Percentiles rank a stretch among this genome's conserved stretches.
phyloP scores from a whole-genome alignment of 164 flowering plant genomes.

The Platanus orientalis region DNA sequence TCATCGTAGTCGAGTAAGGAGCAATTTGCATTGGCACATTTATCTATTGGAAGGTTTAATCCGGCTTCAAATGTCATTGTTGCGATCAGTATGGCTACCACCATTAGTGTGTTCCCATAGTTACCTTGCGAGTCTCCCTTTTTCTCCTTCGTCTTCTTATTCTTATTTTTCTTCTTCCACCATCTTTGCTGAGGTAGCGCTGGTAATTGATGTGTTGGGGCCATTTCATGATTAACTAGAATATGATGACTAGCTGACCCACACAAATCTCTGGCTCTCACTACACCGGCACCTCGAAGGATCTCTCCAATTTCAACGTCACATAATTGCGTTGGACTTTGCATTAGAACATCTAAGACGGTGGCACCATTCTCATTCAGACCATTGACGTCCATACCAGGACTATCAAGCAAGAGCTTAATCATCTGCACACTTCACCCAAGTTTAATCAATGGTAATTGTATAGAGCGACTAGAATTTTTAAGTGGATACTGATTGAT shows the following conservation, averaged over 20 bases:
- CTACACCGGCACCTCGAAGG: neutral
- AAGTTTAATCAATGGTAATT: no score
- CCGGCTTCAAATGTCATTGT: constrained; percentile 6
- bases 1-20: no score
- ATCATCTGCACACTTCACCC: constrained; percentile 2
- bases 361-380: constrained; percentile 5
- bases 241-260: no score
- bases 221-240: no score
- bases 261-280: neutral
- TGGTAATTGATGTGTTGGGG: no score
- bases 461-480: no score
- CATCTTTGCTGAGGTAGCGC: no score
- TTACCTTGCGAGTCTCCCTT: neutral
- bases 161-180: no score
- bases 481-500: no score
- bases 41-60: neutral
- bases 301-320: constrained; percentile 2
- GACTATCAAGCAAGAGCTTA: neutral
- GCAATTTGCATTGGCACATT: constrained; percentile 1
- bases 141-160: neutral
- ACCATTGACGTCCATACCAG: neutral
- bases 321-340: constrained; percentile 1
- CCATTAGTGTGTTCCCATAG: neutral
- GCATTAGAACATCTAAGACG: constrained; percentile 1
- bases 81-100: no score